phyloP scores from a whole-genome alignment of 805 yeast species.

The Saturnispora hagleri region DNA sequence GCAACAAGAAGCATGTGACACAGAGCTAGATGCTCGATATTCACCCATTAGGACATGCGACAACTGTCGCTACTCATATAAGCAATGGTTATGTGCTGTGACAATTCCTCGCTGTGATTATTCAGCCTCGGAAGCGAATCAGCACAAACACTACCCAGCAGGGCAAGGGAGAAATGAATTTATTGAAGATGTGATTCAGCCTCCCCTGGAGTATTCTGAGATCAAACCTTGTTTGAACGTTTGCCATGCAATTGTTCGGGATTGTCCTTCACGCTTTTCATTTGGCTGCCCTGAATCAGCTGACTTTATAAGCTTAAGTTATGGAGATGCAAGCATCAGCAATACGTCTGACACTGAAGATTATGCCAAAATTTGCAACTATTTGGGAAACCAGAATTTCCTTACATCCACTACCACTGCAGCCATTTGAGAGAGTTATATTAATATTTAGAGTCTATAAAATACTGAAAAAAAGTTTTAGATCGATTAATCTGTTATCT shows the following conservation, averaged over 20 bases:
- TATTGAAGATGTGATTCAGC: conserved; percentile 44
- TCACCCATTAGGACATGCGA: conserved; percentile 69
- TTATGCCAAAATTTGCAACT: not conserved
- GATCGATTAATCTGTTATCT: not conserved
- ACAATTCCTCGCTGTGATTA: conserved; percentile 81
- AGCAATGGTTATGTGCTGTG: conserved; percentile 83
- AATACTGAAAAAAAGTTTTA: not conserved
- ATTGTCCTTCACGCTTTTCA: conserved; percentile 72
- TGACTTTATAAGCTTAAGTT: conserved; percentile 30
- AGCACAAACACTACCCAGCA: conserved; percentile 37
- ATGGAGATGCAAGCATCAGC: conserved; percentile 23
- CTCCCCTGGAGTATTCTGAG: conserved; percentile 58
- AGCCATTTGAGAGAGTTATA: not conserved
- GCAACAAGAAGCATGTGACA: conserved; percentile 69
- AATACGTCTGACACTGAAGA: not conserved
- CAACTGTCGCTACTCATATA: conserved; percentile 64
- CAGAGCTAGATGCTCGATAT: conserved; percentile 52
- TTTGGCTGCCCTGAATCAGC: conserved; percentile 60
- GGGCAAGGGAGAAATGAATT: conserved; percentile 51
- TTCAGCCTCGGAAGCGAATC: conserved; percentile 25
- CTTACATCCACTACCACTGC: not conserved
- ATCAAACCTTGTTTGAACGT: conserved; percentile 78
- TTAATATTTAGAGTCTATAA: not conserved
- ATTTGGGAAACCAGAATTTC: not conserved
- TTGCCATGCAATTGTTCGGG: conserved; percentile 69